Evolutionary conservation across 2,329 filamentous ascomycete genomes (phyloP).

Genomic region (Colletotrichum spinosum): DNA sequence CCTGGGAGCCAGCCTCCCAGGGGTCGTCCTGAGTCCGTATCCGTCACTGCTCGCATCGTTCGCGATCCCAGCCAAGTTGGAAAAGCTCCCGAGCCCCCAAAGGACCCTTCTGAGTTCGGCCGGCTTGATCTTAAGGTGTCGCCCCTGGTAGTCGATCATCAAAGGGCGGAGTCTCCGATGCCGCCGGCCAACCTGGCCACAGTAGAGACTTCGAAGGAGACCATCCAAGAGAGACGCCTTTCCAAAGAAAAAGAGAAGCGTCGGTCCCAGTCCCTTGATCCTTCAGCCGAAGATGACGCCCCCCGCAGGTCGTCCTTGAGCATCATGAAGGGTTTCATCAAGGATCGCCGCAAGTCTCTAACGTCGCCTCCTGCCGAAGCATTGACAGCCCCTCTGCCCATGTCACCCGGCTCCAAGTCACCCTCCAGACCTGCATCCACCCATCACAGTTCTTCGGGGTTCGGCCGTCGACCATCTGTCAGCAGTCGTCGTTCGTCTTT

Average conservation of each 20-base stretch:
- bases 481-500: slow-evolving; percentile 69
- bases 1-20: slow-evolving; percentile 49
- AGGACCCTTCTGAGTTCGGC: slow-evolving; percentile 57
- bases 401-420: slow-evolving; percentile 50
- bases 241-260: slow-evolving; percentile 56
- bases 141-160: slow-evolving; percentile 68
- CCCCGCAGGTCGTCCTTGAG: slow-evolving; percentile 69
- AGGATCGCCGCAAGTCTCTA: slow-evolving; percentile 66
- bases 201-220: slow-evolving; percentile 52
- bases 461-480: slow-evolving; percentile 72
- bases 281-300: slow-evolving; percentile 49
- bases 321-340: slow-evolving; percentile 71
- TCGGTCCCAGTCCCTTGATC: slow-evolving; percentile 50
- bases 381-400: slow-evolving; percentile 40
- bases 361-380: slow-evolving; percentile 61
- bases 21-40: slow-evolving; percentile 79
- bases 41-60: slow-evolving; percentile 87
- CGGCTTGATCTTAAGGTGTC: slow-evolving; percentile 69
- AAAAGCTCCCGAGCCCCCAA: slow-evolving; percentile 53
- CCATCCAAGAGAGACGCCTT: slow-evolving; percentile 60
- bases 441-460: slow-evolving; percentile 56
- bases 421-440: slow-evolving; percentile 60
- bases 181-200: slow-evolving; percentile 42
- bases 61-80: slow-evolving; percentile 68
- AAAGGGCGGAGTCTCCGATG: slow-evolving; percentile 51